Conservation (phyloP, 306 rosid genomes). For the Amphicarpaea edgeworthii region DNA sequence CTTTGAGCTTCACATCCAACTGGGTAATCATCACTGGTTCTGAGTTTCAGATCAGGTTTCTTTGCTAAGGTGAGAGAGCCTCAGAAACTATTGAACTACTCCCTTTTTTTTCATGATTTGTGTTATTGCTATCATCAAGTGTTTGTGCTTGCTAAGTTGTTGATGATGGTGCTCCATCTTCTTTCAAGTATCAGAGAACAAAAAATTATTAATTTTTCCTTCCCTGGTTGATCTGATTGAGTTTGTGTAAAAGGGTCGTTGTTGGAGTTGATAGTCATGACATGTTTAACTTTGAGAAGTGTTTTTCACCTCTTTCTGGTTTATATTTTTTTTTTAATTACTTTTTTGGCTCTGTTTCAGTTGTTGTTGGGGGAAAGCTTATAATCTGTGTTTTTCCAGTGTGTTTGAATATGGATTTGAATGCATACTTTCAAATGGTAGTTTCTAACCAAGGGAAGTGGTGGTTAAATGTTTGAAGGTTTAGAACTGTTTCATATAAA, state of each 20-base stretch:
- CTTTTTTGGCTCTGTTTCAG: conserved; percentile 29
- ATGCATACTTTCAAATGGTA: background rate
- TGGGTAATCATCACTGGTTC: conserved; percentile 35
- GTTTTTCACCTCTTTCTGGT: conserved; percentile 28
- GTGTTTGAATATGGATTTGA: conserved; percentile 15
- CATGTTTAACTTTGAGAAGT: background rate
- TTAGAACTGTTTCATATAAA: background rate
- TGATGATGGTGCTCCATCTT: conserved; percentile 34
- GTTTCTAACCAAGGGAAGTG: background rate
- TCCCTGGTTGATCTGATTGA: conserved; percentile 7
- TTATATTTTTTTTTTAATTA: background rate
- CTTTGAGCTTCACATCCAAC: conserved; percentile 33
- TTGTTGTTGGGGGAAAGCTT: background rate
- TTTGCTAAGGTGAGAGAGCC: conserved; percentile 42
- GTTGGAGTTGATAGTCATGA: background rate
- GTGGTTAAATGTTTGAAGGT: conserved; percentile 1
- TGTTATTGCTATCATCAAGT: background rate
- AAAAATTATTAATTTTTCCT: background rate
- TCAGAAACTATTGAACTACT: conserved; percentile 16
- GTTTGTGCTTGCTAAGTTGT: conserved; percentile 18
- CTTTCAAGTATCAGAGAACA: conserved; percentile 23
- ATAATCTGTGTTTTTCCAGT: background rate
- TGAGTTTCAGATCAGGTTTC: conserved; percentile 34
- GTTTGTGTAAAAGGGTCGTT: conserved; percentile 32
- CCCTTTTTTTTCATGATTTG: conserved; percentile 28